Base-by-base conservation (phyloP, 176 grass and related monocot genomes). In the Otatea glauca region DNA sequence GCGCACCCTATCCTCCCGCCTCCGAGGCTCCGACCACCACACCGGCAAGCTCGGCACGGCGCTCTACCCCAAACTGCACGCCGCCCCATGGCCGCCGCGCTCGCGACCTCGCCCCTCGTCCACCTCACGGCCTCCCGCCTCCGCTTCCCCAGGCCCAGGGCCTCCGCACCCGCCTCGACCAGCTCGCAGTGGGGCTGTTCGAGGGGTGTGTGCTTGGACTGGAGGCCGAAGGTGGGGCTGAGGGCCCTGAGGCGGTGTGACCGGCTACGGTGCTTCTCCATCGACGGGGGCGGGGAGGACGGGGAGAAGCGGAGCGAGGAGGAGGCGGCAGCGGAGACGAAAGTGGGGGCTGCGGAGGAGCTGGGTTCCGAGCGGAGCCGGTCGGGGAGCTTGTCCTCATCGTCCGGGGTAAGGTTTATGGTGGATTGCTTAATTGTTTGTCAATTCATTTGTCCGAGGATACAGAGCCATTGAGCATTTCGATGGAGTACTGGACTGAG, bases 241-340 rank as follows among this genome's bases (percentile, higher is more conserved):
- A 82, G 91, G 81, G 37, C 78, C 45, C 21, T 45, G 58, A 86
- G 86, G 80, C 83, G 75, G 32, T 81, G 76, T 53, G 85, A 90
- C 48, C 59, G 88, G 44, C 65, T 88, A 42, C 78, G 85, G 27
- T 86, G 90, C 88, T 94, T 90, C 76, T 92, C 93, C 25, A 69
- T 64, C n/a, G 86, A 88, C 27, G 88, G 86, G 27, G 84, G 73
- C 25, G 89, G 66, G 15, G 86, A 88, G 9, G 90, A 94, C 3
- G 79, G 47, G 59, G 88, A 88, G 60, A 92, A 90, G 71, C 63
- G 66, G 65, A 11, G 70, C 41, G 90, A 85, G 24, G 88, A 86
- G 78, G 85, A 85, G 61, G 39, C 88, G 6, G 65, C 77, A 3
- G 80, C 85, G 50, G 55, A 91, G 55, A 7, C 87, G 0, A 78